Base-by-base conservation (phyloP, 2,329 filamentous ascomycete genomes). In the Cordyceps farinosa region DNA sequence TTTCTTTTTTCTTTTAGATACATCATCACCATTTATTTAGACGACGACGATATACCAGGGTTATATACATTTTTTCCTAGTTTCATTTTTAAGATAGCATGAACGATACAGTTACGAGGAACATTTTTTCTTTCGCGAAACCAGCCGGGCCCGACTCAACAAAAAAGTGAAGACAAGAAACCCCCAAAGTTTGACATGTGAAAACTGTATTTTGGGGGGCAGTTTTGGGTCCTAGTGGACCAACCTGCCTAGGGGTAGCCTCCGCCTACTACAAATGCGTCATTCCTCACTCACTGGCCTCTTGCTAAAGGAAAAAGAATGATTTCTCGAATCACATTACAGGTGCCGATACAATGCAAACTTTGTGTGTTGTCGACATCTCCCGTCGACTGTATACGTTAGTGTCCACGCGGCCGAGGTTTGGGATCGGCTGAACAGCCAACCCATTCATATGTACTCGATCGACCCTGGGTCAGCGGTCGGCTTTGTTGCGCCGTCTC, bases 41-140 rank as follows among this genome's bases (percentile, higher is more conserved):
- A 61, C 40, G 40, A 45, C 40, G n/a, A 32, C 9, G 29, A 51
- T 61, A 61, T 61, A 61, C 58, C 58, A 61, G 58, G 22, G 45
- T 54, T 53, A 56, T 40, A 36, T 29, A 22, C 22, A 22, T 42
- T 29, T 32, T 9, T 9, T 27, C 17, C 15, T 40, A 40, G 34
- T 38, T 38, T 58, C 27, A 48, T 38, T 50, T 22, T 36, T 30
- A 38, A 27, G 29, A 58, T 50, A 58, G 55, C 55, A 58, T 58
- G 3, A 58, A 58, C n/a, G 34, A 38, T 30, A 58, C 11, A 48
- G 8, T 38, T 13, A 11, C 22, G 9, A 45, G 15, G 15, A 30
- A 11, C 13, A 22, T 27, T 10, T 6, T 13, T 5, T 52, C 36
- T 32, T 22, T 52, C 50, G n/a, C 10, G 32, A 36, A 36, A 36